Conservation (phyloP, 345 rosid species). For the Lumnitzera littorea region DNA sequence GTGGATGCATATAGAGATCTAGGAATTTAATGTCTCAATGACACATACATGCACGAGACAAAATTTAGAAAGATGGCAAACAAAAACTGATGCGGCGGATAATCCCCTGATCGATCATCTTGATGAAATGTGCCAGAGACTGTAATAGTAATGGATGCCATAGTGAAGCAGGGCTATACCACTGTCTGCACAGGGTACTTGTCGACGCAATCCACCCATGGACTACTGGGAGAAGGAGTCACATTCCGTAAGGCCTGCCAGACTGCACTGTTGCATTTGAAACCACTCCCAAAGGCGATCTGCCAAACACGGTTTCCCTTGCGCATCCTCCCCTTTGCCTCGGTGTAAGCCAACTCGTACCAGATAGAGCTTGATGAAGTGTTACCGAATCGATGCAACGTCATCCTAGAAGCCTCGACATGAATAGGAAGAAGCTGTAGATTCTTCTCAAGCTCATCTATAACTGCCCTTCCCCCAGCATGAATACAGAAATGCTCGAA, state of each 20-base stretch:
- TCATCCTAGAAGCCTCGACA: conserved; percentile 29
- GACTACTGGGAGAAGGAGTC: conserved; percentile 5
- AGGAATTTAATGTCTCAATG: too few relatives aligned
- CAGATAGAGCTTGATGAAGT: conserved; percentile 29
- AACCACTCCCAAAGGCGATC: conserved; percentile 35
- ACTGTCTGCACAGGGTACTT: conserved; percentile 19
- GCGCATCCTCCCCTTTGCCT: conserved; percentile 25
- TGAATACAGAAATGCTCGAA: conserved; percentile 28
- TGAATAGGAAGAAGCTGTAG: conserved; percentile 21
- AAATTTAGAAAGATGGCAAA: too few relatives aligned
- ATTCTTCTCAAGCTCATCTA: conserved; percentile 31
- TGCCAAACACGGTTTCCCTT: conserved; percentile 31
- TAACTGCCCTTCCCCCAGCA: conserved; percentile 30
- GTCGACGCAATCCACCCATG: conserved; percentile 14
- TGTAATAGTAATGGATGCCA: too few relatives aligned
- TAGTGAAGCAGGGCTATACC: neutral
- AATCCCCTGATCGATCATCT: too few relatives aligned
- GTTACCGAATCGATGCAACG: conserved; percentile 27
- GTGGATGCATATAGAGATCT: too few relatives aligned
- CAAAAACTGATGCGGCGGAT: too few relatives aligned
- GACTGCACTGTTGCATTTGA: conserved; percentile 28
- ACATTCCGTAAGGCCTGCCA: conserved; percentile 12
- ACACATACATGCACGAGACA: too few relatives aligned
- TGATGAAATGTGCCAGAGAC: too few relatives aligned
- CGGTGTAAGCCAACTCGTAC: conserved; percentile 27